Conservation (phyloP, 1,139 yeast species). For the Martiniozyma asiatica region DNA sequence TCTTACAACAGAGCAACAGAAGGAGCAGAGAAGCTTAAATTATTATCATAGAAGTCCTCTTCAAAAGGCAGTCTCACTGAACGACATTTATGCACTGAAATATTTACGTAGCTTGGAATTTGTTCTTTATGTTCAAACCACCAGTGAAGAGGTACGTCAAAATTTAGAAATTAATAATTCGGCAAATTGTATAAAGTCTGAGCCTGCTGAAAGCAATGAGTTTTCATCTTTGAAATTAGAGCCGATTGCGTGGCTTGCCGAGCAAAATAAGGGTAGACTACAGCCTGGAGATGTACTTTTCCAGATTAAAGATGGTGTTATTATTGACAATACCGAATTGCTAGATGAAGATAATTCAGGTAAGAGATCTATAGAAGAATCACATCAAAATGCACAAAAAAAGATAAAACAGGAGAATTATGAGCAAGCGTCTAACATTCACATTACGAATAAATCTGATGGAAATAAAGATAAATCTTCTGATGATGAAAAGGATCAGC, state of each 20-base stretch:
- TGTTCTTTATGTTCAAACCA: too few relatives aligned
- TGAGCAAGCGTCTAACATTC: too few relatives aligned
- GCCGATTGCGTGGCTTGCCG: too few relatives aligned
- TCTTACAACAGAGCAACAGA: slow-evolving; percentile 3
- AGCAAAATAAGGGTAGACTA: too few relatives aligned
- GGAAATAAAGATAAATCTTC: not conserved
- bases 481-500: too few relatives aligned
- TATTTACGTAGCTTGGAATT: slow-evolving; percentile 9
- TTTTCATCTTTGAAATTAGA: not conserved
- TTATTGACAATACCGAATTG: not conserved
- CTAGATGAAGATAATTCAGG: not conserved
- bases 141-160: too few relatives aligned
- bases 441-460: not conserved
- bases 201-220: not conserved
- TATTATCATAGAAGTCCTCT: slow-evolving; percentile 3
- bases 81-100: slow-evolving; percentile 9
- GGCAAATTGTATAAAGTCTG: too few relatives aligned
- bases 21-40: slow-evolving; percentile 3
- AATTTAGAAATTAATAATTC: too few relatives aligned
- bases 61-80: slow-evolving; percentile 3
- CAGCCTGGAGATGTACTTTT: slow-evolving; percentile 1
- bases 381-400: not conserved
- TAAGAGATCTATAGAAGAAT: slow-evolving; percentile 1
- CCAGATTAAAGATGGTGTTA: slow-evolving; percentile 3
- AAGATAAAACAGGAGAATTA: too few relatives aligned